Conservation (phyloP, 108 stramenopile species). For the Skeletonema grethae region DNA sequence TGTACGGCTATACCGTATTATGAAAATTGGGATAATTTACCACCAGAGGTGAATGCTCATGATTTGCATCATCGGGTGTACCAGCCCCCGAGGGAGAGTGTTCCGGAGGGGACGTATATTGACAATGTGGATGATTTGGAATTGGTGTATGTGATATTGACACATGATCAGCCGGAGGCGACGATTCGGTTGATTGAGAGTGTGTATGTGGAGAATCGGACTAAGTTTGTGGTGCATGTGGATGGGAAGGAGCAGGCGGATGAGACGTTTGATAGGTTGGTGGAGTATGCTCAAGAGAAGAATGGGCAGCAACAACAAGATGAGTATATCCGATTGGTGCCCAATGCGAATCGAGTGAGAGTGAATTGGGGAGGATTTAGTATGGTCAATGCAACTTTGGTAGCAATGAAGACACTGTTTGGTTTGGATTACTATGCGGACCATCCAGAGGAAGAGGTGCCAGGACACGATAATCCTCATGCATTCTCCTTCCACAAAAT, state of each 20-base stretch:
- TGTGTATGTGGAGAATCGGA: constrained; percentile 64
- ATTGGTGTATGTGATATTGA: constrained; percentile 83
- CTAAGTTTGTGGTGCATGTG: constrained; percentile 86
- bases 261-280: constrained; percentile 60
- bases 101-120: constrained; percentile 65
- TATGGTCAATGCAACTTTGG: constrained; percentile 94
- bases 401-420: constrained; percentile 61
- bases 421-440: constrained; percentile 54
- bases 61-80: constrained; percentile 76
- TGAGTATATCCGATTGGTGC: constrained; percentile 66
- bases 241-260: constrained; percentile 82
- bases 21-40: constrained; percentile 76
- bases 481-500: constrained; percentile 81
- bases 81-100: constrained; percentile 67
- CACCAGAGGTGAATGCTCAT: constrained; percentile 58
- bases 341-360: constrained; percentile 71
- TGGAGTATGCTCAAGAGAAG: constrained; percentile 63
- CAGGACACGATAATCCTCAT: constrained; percentile 30
- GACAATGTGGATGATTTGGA: constrained; percentile 63
- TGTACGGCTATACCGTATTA: constrained; percentile 47
- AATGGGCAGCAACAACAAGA: constrained; percentile 23
- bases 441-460: constrained; percentile 47
- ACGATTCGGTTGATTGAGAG: constrained; percentile 86
- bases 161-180: constrained; percentile 78
- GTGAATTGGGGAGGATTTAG: constrained; percentile 96